These are phyloP conservation scores for Tremella yokohamensis DNA, from an alignment of 768 basidiomycete genomes.

Conservation along the genomic window DNA sequence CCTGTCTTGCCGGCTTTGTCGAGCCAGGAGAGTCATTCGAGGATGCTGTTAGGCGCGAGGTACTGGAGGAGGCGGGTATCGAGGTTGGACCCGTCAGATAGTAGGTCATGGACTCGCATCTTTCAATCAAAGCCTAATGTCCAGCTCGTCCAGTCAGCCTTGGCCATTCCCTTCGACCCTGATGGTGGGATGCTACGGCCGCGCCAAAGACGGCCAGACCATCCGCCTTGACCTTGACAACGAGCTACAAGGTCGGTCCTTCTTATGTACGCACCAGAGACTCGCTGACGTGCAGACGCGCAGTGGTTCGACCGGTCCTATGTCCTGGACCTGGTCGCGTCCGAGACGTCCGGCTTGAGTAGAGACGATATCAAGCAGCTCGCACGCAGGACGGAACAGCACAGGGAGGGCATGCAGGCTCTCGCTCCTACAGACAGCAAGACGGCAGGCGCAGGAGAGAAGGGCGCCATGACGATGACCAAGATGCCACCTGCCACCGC, in stretches of 20 bases:
- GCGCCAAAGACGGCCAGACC: constrained; percentile 59
- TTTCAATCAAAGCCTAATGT: neutral
- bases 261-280: neutral
- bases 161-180: constrained; percentile 87
- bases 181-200: constrained; percentile 88
- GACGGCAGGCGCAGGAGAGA: constrained; percentile 21
- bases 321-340: constrained; percentile 63
- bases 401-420: constrained; percentile 51
- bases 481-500: constrained; percentile 72
- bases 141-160: constrained; percentile 49
- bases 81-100: constrained; percentile 76
- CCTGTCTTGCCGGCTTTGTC: constrained; percentile 86
- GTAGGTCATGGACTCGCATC: constrained; percentile 25
- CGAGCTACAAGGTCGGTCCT: constrained; percentile 74
- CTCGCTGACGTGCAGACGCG: constrained; percentile 60
- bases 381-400: constrained; percentile 34
- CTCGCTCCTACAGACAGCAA: constrained; percentile 49
- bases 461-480: constrained; percentile 52
- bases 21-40: constrained; percentile 94
- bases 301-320: constrained; percentile 80
- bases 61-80: constrained; percentile 96
- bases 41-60: constrained; percentile 84
- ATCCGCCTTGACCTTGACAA: constrained; percentile 87
- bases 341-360: constrained; percentile 51
- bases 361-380: constrained; percentile 58